Conservation (phyloP, 495 filamentous ascomycete genomes). For the Penicillium pancosmium region DNA sequence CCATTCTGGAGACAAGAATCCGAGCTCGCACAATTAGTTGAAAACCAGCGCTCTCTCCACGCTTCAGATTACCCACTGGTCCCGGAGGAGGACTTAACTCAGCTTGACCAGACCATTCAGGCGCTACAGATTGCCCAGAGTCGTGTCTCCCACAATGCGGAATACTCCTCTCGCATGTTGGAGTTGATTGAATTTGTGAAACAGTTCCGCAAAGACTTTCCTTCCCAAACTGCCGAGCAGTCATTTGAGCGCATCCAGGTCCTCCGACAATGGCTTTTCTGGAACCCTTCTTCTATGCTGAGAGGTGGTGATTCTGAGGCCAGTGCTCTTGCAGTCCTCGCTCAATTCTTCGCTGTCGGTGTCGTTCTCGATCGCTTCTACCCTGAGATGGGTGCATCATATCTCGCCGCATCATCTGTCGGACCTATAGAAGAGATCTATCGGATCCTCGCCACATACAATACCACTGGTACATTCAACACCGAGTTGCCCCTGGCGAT, state of each 20-base stretch:
- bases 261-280: slow-evolving; percentile 91
- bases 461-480: slow-evolving; percentile 38
- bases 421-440: slow-evolving; percentile 79
- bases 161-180: slow-evolving; percentile 72
- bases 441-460: slow-evolving; percentile 47
- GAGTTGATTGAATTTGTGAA: slow-evolving; percentile 84
- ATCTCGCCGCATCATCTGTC: slow-evolving; percentile 76
- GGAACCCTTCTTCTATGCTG: slow-evolving; percentile 82
- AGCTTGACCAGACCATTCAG: slow-evolving; percentile 57
- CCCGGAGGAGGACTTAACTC: slow-evolving; percentile 64
- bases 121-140: slow-evolving; percentile 68
- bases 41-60: slow-evolving; percentile 58
- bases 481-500: slow-evolving; percentile 37
- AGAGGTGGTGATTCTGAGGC: slow-evolving; percentile 46
- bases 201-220: slow-evolving; percentile 71
- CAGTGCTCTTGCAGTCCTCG: slow-evolving; percentile 61
- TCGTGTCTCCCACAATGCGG: slow-evolving; percentile 70
- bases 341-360: slow-evolving; percentile 88
- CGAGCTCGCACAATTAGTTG: slow-evolving; percentile 80
- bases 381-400: slow-evolving; percentile 86
- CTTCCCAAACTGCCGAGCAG: slow-evolving; percentile 72
- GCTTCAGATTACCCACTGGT: slow-evolving; percentile 56
- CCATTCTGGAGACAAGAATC: slow-evolving; percentile 85
- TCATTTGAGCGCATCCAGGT: slow-evolving; percentile 87
- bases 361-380: slow-evolving; percentile 87